Evolutionary conservation across 2,329 filamentous ascomycete genomes (phyloP).

Genomic region (Coniochaeta sp.): DNA sequence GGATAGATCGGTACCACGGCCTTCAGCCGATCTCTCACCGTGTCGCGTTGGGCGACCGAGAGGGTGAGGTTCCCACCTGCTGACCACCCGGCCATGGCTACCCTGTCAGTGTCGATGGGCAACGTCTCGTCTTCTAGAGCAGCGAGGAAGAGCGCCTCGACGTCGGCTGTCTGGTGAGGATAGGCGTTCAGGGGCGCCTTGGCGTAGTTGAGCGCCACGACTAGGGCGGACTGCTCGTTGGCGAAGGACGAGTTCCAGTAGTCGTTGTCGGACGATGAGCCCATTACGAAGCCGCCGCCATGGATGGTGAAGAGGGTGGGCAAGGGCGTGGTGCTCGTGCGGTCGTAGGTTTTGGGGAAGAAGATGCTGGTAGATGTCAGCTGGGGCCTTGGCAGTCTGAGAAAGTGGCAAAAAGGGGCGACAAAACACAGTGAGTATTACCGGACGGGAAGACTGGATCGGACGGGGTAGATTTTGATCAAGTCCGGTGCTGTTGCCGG

Average conservation of each 20-base stretch:
- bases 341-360: constrained; percentile 28
- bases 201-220: constrained; percentile 41
- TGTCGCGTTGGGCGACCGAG: constrained; percentile 29
- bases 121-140: constrained; percentile 35
- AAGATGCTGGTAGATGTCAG: constrained; percentile 25
- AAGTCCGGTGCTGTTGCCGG: constrained; percentile 8
- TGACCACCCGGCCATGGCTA: constrained; percentile 41
- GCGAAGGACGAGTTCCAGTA: constrained; percentile 37
- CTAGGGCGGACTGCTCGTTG: constrained; percentile 29
- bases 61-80: constrained; percentile 44
- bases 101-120: constrained; percentile 33
- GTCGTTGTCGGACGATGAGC: constrained; percentile 36
- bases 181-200: constrained; percentile 38
- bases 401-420: background rate
- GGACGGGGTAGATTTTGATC: constrained; percentile 15
- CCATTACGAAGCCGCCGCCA: constrained; percentile 42
- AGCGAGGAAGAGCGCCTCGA: constrained; percentile 33
- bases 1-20: constrained; percentile 38
- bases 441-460: constrained; percentile 12
- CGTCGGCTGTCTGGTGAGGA: constrained; percentile 35
- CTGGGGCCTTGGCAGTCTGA: background rate
- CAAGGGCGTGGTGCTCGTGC: constrained; percentile 19
- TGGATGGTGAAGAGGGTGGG: constrained; percentile 44
- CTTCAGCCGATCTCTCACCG: constrained; percentile 18
- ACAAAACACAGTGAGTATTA: background rate